phyloP scores from a whole-genome alignment of 139 green algal species.

The Picochlorum costavermella region DNA sequence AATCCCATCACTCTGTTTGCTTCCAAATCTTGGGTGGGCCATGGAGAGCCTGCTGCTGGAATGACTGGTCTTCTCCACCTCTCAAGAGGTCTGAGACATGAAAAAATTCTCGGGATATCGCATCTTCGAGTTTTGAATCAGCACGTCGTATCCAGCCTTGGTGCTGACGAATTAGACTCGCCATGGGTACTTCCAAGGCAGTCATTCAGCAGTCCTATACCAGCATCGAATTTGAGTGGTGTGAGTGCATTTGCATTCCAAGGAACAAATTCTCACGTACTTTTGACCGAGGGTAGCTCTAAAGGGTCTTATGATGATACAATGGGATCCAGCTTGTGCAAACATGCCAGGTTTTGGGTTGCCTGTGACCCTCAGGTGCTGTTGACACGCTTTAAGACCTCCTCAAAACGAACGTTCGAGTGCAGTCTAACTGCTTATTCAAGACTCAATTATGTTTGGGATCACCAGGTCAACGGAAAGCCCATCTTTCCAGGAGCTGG shows the following conservation, averaged over 20 bases:
- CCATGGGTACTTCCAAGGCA: constrained; percentile 14
- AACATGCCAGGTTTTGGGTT: constrained; percentile 17
- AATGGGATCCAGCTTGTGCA: neutral
- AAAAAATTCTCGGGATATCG: constrained; percentile 37
- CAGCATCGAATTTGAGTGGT: constrained; percentile 16
- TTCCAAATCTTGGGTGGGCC: constrained; percentile 69
- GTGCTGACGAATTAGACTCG: constrained; percentile 7
- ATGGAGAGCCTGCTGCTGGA: constrained; percentile 77
- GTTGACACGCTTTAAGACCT: neutral
- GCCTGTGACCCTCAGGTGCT: constrained; percentile 15
- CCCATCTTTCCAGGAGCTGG: constrained; percentile 57
- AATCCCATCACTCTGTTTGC: constrained; percentile 26
- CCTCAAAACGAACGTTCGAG: constrained; percentile 3
- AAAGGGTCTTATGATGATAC: neutral
- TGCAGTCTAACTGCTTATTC: constrained; percentile 23
- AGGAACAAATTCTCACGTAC: constrained; percentile 61
- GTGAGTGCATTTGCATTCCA: constrained; percentile 76
- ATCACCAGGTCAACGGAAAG: constrained; percentile 55
- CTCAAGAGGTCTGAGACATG: constrained; percentile 23
- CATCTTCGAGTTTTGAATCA: constrained; percentile 65
- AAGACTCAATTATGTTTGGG: constrained; percentile 45
- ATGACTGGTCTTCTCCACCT: constrained; percentile 36
- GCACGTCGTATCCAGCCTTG: constrained; percentile 38
- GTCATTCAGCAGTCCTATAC: neutral
- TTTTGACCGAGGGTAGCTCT: constrained; percentile 20